phyloP scores from a whole-genome alignment of 208 protist species.

The Trypanosoma cruzi region DNA sequence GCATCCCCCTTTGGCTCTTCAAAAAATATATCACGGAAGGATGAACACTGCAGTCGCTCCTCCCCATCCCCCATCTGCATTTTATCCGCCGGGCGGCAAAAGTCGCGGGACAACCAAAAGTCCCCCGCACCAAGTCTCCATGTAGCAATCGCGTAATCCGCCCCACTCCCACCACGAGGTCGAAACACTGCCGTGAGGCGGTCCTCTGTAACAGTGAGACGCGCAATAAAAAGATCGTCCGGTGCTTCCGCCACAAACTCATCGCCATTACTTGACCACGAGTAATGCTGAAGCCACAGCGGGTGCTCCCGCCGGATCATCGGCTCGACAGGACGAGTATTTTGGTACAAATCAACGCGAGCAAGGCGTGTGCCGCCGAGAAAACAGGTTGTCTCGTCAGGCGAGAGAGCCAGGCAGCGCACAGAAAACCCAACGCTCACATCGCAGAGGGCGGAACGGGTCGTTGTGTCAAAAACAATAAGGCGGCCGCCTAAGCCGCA shows the following conservation, averaged over 20 bases:
- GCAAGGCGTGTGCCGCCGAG: conserved; percentile 57
- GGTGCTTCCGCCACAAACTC: conserved; percentile 7
- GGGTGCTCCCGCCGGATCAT: conserved; percentile 12
- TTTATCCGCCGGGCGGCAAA: neutral
- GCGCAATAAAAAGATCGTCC: conserved; percentile 21
- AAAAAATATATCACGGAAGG: neutral
- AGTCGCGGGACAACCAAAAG: conserved; percentile 28
- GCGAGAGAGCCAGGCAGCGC: conserved; percentile 43
- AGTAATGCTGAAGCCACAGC: conserved; percentile 26
- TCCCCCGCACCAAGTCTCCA: conserved; percentile 18
- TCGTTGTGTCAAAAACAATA: conserved; percentile 38
- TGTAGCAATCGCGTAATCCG: conserved; percentile 8
- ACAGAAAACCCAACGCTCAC: conserved; percentile 52
- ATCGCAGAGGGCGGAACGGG: conserved; percentile 28
- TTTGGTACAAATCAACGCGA: conserved; percentile 49
- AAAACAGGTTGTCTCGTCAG: conserved; percentile 67
- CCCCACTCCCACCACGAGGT: neutral
- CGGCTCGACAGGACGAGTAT: conserved; percentile 22
- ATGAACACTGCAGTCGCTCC: neutral
- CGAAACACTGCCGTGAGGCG: conserved; percentile 11
- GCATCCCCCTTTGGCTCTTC: neutral
- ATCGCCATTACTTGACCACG: conserved; percentile 8
- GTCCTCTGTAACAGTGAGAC: conserved; percentile 1
- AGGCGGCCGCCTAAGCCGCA: conserved; percentile 31
- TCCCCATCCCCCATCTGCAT: neutral